Evolutionary conservation across 2,329 filamentous ascomycete genomes (phyloP).

Genomic region (Emergomyces africanus): DNA sequence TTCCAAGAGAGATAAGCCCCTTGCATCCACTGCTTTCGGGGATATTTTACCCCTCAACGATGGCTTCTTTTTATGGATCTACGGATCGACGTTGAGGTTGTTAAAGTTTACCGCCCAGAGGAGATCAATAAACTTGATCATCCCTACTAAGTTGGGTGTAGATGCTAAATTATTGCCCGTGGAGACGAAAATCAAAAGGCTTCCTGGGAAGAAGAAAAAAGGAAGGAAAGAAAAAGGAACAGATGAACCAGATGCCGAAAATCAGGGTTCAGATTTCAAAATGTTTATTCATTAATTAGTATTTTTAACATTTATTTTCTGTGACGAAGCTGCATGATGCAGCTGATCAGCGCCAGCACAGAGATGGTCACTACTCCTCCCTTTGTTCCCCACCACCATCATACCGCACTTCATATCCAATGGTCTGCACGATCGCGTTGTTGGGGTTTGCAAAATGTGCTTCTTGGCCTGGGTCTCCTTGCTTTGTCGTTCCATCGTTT

Average conservation of each 20-base stretch:
- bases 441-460: slow-evolving; percentile 13
- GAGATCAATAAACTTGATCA: too few relatives aligned
- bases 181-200: too few relatives aligned
- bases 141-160: too few relatives aligned
- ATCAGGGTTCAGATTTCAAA: background rate
- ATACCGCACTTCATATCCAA: slow-evolving; percentile 14
- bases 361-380: background rate
- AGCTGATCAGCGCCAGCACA: background rate
- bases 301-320: background rate
- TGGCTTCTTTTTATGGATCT: background rate
- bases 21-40: background rate
- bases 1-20: too few relatives aligned
- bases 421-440: slow-evolving; percentile 14
- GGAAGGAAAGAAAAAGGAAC: background rate
- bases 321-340: background rate
- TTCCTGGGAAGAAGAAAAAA: background rate
- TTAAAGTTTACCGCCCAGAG: background rate
- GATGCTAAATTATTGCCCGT: too few relatives aligned
- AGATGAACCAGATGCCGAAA: background rate
- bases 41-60: background rate
- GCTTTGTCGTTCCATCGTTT: background rate
- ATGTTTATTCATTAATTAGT: background rate
- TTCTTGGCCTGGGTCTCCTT: background rate
- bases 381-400: slow-evolving; percentile 8
- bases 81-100: background rate